Evolutionary conservation across 768 basidiomycete genomes (phyloP), one percentile per base, ranked within the genome.

Genomic region (Lactarius hatsudake): DNA sequence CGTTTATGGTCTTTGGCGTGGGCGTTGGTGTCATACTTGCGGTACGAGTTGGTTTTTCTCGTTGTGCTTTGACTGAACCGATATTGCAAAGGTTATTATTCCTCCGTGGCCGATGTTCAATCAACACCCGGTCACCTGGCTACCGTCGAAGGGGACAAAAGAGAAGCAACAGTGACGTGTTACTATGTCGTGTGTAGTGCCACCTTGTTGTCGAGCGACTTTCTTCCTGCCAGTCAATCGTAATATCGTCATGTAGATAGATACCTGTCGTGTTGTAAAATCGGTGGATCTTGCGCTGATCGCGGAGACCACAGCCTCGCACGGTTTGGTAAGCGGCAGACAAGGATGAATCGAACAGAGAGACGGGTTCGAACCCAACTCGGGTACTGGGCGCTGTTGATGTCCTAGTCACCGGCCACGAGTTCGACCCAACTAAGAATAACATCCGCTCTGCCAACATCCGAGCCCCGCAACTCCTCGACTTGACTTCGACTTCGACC

Each of bases 71-170:
- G 26, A 23, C 66, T 23, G 58, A 59, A 26, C 26, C 26, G n/a
- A 10, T 34, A 40, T 40, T 55, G 20, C 58, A 15, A 69, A 91
- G 90, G 75, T 81, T 57, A 79, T 86, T 15, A 67, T 92, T 5
- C 91, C 90, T 0, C 86, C 87, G 10, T 93, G 91, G 91, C 83
- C 86, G 0, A 77, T 83, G 75, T 89, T 80, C 77, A 88, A 86
- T 69, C 75, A 75, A 17, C 82, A 90, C 72, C 84, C 87, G 18
- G 84, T 88, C 43, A 78, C 81, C 69, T 89, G 87, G 88, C 76
- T 88, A 20, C 80, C 85, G 4, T 72, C 69, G 23, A 65, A 63
- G 48, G 69, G 72, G 36, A 61, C 59, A 51, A 77, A 82, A 73
- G 75, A 75, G 71, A 71, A 68, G 65, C 65, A 75, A 32, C 69